Base-by-base conservation (phyloP, 768 basidiomycete genomes). In the Neoboletus subvelutipes region DNA sequence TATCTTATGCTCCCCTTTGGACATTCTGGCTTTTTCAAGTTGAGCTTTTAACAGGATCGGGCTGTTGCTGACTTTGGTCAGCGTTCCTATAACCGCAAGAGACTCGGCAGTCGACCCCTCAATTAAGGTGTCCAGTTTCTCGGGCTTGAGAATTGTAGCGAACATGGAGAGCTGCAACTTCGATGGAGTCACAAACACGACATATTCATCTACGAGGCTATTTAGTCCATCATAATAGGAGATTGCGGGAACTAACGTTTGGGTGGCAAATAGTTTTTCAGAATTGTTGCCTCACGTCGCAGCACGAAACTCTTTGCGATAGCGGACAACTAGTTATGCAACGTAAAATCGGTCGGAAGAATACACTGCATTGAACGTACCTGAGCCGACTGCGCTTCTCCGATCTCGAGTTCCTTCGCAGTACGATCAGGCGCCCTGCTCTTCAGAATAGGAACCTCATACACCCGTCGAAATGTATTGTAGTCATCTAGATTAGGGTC, bases 131-230 rank as follows among this genome's bases (percentile, higher is more conserved):
- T 87, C 83, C 28, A 94, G 71, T 56, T 83, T 83, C 50, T 86
- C 83, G 0, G 87, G 85, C 29, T 84, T 78, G 8, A 99, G 81
- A 12, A 98, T 85, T 42, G 80, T 84, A 11, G 78, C 75, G 65
- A 94, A 93, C 64, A 98, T 87, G 13, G 82, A 77, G 7, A 91
- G 71, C 64, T 99, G 96, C 18, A 97, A 74, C n/a, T 73, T 48
- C 1, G 94, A 94, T 0, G 97, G 96, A 6, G 86, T 86, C 31
- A 97, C 80, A 70, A 98, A 98, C n/a, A 98, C 86, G n/a, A 96
- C 90, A 68, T 96, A 98, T 84, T 99, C 97, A 67, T 91, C 96
- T 98, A 60, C 9, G 10, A 42, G 28, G 18, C 22, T 18, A 43
- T 42, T 57, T 41, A 61, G 28, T 4, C 33, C 39, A 59, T 29